These are phyloP conservation scores for Hypericum androsaemum DNA, from an alignment of 345 rosid genomes.

Conservation along the genomic window DNA sequence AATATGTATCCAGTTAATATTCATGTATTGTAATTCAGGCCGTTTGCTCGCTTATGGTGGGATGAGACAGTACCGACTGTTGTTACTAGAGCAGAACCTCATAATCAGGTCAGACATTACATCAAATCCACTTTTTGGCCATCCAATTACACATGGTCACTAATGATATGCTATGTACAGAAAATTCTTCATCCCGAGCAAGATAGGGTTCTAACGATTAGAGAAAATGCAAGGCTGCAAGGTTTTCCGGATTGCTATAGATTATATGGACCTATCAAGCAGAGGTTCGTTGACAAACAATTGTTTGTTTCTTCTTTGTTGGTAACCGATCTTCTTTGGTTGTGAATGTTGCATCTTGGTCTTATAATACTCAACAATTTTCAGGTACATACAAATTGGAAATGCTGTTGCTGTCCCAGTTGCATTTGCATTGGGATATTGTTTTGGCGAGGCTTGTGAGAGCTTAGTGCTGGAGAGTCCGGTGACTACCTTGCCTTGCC, in stretches of 20 bases:
- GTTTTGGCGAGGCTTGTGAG: slow-evolving; percentile 35
- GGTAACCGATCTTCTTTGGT: background rate
- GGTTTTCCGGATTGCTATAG: slow-evolving; percentile 65
- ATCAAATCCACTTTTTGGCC: background rate
- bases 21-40: slow-evolving; percentile 26
- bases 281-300: slow-evolving; percentile 28
- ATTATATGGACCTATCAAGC: slow-evolving; percentile 49
- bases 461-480: slow-evolving; percentile 23
- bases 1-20: background rate
- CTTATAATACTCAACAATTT: background rate
- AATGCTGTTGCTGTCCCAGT: slow-evolving; percentile 76
- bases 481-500: slow-evolving; percentile 24
- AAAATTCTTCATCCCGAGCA: slow-evolving; percentile 54
- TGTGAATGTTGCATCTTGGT: background rate
- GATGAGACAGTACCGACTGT: slow-evolving; percentile 80
- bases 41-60: slow-evolving; percentile 84
- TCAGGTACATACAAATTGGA: slow-evolving; percentile 68
- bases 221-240: slow-evolving; percentile 68
- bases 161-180: slow-evolving; percentile 17
- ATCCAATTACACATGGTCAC: background rate
- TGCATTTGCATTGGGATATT: slow-evolving; percentile 54
- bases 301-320: background rate
- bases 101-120: slow-evolving; percentile 42
- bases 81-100: slow-evolving; percentile 67
- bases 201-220: slow-evolving; percentile 51